Base-by-base conservation (phyloP, 2,329 filamentous ascomycete genomes). In the Colletotrichum musicola region DNA sequence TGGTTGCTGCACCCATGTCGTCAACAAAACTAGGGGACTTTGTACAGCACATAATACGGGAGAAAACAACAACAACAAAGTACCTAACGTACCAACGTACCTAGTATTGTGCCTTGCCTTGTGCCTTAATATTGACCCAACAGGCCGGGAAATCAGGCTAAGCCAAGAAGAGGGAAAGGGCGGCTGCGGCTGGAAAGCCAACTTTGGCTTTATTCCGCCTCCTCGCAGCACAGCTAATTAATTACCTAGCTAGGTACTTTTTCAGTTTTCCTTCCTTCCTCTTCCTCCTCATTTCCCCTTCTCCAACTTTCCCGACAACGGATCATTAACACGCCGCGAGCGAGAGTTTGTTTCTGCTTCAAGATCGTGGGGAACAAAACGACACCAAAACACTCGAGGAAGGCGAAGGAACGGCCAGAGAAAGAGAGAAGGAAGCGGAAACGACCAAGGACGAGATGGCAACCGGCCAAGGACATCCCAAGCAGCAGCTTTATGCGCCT, bases 401-500 rank as follows among this genome's bases (percentile, higher is more conserved):
- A 42, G 10, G 40, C 6, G n/a, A 42, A 18, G 44, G 6, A 18
- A 59, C 18, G 40, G 14, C 20, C 14, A 54, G 47, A 42, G 13
- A 55, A 18, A 13, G 42, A 40, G 27, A 38, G 60, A 25, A 22
- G n/a, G 51, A 47, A 54, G 14, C 40, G 53, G n/a, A 10, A 49
- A 22, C 12, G 6, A n/a, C 5, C 14, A 4, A n/a, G 16, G 9
- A 46, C 16, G 58, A 49, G 27, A 71, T 71, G 68, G 35, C 38
- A 56, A 53, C 51, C 60, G 55, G 60, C n/a, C 60, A 61, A 59
- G 65, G 44, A 20, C 56, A 42, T 20, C 40, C 53, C 13, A 40
- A 68, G 53, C 64, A 57, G 40, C 64, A 51, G 16, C 6, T 44
- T 5, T 38, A 68, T 18, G 49, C 63, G 13, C 54, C 56, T 4